Evolutionary conservation across 306 rosid species (phyloP).

Genomic region (Delonix regia): DNA sequence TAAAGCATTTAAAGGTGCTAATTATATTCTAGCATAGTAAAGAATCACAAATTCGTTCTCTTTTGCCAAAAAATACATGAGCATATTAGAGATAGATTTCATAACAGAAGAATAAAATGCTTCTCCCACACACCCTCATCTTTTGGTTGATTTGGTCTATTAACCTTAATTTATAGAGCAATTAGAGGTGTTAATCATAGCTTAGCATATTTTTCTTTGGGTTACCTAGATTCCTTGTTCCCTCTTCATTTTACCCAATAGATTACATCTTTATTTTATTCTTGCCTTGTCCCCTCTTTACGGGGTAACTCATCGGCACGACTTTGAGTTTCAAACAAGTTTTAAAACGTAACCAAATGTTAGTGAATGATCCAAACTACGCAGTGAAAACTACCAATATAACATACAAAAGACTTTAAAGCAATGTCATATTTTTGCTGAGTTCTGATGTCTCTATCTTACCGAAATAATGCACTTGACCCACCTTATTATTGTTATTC

Average conservation of each 20-base stretch:
- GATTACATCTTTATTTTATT: not conserved
- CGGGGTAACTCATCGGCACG: conserved; percentile 20
- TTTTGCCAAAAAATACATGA: too few species aligned
- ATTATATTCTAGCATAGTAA: too few species aligned
- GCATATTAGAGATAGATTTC: too few species aligned
- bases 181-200: not conserved
- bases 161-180: not conserved
- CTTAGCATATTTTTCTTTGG: conserved; percentile 50
- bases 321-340: not conserved
- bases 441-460: conserved; percentile 3
- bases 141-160: too few species aligned
- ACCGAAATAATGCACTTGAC: conserved; percentile 37
- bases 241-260: conserved; percentile 45
- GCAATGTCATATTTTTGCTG: not conserved
- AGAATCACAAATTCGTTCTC: too few species aligned
- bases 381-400: not conserved
- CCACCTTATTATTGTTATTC: conserved; percentile 33
- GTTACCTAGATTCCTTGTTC: conserved; percentile 68
- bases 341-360: not conserved
- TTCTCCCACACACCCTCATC: too few species aligned
- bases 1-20: too few species aligned
- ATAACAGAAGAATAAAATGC: too few species aligned
- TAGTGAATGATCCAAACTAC: not conserved
- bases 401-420: not conserved
- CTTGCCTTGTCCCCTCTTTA: conserved; percentile 45